These are phyloP conservation scores for Cladophialophora chaetospira DNA, from an alignment of 2,329 filamentous ascomycete genomes.

Conservation along the genomic window DNA sequence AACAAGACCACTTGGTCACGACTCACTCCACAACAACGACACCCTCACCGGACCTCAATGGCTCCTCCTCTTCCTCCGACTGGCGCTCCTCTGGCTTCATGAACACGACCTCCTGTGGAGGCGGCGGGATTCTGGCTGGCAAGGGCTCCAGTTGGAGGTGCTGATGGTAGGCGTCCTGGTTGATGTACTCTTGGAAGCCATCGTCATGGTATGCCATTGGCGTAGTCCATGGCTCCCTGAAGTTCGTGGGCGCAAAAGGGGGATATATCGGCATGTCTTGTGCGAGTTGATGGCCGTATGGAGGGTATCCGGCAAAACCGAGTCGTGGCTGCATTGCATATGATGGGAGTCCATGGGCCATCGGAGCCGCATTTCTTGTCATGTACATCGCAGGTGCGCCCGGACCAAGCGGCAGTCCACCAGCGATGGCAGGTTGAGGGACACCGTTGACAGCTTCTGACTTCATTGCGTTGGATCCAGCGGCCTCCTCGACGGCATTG, in stretches of 20 bases:
- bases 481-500: background rate
- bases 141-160: background rate
- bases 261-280: slow-evolving; percentile 6
- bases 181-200: slow-evolving; percentile 5
- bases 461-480: background rate
- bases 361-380: background rate
- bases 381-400: background rate
- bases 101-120: slow-evolving; percentile 14
- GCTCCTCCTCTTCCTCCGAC: background rate
- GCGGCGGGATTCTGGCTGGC: slow-evolving; percentile 7
- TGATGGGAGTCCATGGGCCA: background rate
- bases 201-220: background rate
- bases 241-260: slow-evolving; percentile 5
- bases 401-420: background rate
- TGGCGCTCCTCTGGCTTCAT: background rate
- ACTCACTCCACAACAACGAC: slow-evolving; percentile 17
- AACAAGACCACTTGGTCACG: background rate
- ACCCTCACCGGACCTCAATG: background rate
- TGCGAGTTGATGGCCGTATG: slow-evolving; percentile 1
- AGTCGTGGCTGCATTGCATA: background rate
- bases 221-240: slow-evolving; percentile 7
- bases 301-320: background rate
- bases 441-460: background rate
- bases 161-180: slow-evolving; percentile 1
- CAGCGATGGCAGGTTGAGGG: background rate